phyloP scores from a whole-genome alignment of 768 basidiomycete species.

The Suillus paluster region DNA sequence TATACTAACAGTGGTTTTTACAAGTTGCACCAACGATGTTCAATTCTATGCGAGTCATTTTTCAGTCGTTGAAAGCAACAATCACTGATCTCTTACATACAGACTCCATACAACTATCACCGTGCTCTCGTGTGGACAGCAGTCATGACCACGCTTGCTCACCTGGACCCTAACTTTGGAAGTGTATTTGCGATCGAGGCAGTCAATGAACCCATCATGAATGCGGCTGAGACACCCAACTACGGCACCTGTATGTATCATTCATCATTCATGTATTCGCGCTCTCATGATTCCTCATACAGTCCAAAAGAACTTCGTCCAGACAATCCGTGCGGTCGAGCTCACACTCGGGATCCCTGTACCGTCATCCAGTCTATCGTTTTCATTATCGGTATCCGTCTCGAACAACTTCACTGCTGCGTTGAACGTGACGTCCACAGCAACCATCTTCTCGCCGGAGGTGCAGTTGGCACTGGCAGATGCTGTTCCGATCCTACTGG shows the following conservation, averaged over 20 bases:
- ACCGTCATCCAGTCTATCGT: constrained; percentile 11
- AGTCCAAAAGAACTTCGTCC: constrained; percentile 76
- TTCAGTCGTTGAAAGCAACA: neutral
- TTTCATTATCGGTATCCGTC: constrained; percentile 17
- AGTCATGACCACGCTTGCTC: constrained; percentile 72
- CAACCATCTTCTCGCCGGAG: constrained; percentile 29
- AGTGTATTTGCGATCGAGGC: constrained; percentile 78
- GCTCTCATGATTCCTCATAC: constrained; percentile 10
- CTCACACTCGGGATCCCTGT: constrained; percentile 57
- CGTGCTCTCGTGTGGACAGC: constrained; percentile 83
- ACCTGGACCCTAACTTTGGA: constrained; percentile 67
- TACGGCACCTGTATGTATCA: constrained; percentile 65
- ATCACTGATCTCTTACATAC: constrained; percentile 10
- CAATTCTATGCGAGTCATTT: constrained; percentile 68
- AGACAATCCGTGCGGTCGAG: constrained; percentile 69
- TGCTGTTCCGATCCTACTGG: constrained; percentile 41
- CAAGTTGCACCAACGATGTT: constrained; percentile 67
- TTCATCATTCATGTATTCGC: neutral
- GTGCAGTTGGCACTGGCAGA: constrained; percentile 39
- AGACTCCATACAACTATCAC: constrained; percentile 75
- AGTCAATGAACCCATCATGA: constrained; percentile 78
- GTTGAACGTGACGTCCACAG: constrained; percentile 23
- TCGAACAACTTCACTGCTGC: constrained; percentile 42
- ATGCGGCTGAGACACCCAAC: constrained; percentile 67
- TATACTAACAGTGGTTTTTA: constrained; percentile 10